Base-by-base conservation (phyloP, 495 filamentous ascomycete genomes). In the Terfezia boudieri region DNA sequence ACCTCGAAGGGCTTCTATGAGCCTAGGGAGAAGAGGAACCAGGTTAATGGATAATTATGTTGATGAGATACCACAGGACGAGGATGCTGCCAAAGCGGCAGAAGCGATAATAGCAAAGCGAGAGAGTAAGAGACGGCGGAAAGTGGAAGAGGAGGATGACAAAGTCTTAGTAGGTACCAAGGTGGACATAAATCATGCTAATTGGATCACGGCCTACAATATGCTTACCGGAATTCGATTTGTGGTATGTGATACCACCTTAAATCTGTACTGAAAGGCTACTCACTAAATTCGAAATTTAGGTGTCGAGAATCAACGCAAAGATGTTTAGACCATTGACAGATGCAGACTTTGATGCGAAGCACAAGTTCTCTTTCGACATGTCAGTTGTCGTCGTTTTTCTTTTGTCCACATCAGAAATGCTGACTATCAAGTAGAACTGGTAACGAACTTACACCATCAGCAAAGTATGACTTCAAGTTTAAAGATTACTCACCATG, bases 401-500 rank as follows among this genome's bases (percentile, higher is more conserved):
- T 37, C n/a, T 17, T 35, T 56, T 58, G 37, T 23, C 9, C 32
- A 51, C 48, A 38, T 6, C 14, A 17, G 36, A 14, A 49, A 65
- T 37, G 14, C 49, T 46, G 1, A 11, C 52, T 9, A 20, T 8
- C 8, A 5, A 12, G 2, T 60, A 86, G 84, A 61, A 93, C 89
- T 57, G 90, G 90, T 53, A 94, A 94, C 67, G 90, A 99, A 69
- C 71, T 99, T 63, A 94, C 92, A 16, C 90, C 90, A 20, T 94
- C 88, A 54, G 88, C 92, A 59, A 96, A 96, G 70, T 99, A 99
- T 72, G 90, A 99, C 70, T 99, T 96, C 77, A 99, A 99, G 67
- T 99, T 99, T 71, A 99, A 99, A 68, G 90, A 99, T 68, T 99
- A 99, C 67, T 90, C 90, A 16, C 90, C 90, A 36, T 96, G 89